Conservation (phyloP, 495 filamentous ascomycete genomes). For the Thermothielavioides terrestris region DNA sequence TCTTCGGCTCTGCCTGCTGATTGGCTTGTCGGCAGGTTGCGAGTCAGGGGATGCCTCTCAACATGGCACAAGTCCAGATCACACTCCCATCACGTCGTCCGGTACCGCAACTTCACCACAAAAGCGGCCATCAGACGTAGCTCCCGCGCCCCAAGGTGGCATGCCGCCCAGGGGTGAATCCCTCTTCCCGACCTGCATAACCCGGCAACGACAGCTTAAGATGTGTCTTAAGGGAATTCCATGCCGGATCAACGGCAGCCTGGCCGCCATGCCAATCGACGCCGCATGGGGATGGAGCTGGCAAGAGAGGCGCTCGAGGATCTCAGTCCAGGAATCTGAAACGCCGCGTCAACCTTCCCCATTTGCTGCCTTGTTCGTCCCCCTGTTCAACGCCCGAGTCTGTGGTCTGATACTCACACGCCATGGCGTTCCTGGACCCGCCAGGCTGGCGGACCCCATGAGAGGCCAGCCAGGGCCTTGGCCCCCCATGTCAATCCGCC, state of each 20-base stretch:
- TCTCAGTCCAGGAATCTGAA: constrained; percentile 16
- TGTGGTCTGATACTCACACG: neutral
- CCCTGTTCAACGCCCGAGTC: neutral
- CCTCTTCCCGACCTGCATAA: constrained; percentile 3
- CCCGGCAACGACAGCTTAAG: constrained; percentile 12
- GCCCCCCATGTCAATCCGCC: neutral
- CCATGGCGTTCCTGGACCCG: neutral
- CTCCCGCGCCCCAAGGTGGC: no score
- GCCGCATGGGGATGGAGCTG: neutral
- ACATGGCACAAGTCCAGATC: no score
- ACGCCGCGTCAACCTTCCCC: constrained; percentile 10
- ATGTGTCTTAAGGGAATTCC: constrained; percentile 12
- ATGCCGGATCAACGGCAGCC: constrained; percentile 2
- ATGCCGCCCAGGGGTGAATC: no score
- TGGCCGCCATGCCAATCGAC: constrained; percentile 10
- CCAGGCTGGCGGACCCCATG: neutral
- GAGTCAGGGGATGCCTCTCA: constrained; percentile 3
- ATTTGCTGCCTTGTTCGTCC: constrained; percentile 1
- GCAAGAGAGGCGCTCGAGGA: constrained; percentile 3
- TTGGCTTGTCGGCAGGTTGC: neutral
- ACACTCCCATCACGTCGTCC: no score
- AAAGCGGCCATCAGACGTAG: no score
- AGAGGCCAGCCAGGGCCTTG: neutral
- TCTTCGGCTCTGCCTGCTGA: neutral
- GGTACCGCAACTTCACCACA: no score